Base-by-base conservation (phyloP, 306 rosid genomes). In the Sphenostylis stenocarpa region DNA sequence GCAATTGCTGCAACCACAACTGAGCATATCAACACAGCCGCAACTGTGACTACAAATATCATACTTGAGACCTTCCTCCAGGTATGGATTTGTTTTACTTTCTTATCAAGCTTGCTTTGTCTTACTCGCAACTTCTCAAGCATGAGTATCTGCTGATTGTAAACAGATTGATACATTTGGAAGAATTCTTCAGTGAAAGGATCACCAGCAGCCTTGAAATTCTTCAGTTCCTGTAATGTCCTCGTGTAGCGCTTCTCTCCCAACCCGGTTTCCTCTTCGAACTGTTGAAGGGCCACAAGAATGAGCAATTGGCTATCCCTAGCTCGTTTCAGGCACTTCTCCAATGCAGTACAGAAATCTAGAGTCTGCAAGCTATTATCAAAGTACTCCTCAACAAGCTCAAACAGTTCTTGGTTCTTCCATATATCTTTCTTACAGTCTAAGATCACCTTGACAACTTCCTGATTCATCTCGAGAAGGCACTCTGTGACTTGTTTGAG, bases 1-100 rank as follows among this genome's bases (percentile, higher is more conserved):
- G 97, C 92, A 85, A 93, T 77, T 29, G 97, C 96, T 43, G 96
- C 97, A 1, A 97, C 97, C 73, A 93, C 97, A 21, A 93, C 90
- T 0, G 98, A 91, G 80, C 97, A 93, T 36, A 93, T 91, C 91
- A 93, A 83, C 4, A 93, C 89, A 1, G 96, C 77, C 38, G 98
- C 93, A 67, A 91, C 88, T 11, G 96, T 91, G 9, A 88, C 90
- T 3, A 84, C 91, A 66, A 91, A 93, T 77, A 91, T 93, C 48
- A 87, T 70, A 70, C 87, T 75, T 0, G 90, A 85, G 6, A 93
- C 93, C 74, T 93, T 93, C 89, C 97, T 87, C 96, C 93, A 91
- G 13, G 88, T 77, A 45, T 79, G 85, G 1, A 87, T 66, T 55
- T 53, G 61, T 44, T 82, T 88, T 16, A 88, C 81, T 76, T 88